Conservation (phyloP, 495 filamentous ascomycete species). For the Daldinia decipiens region DNA sequence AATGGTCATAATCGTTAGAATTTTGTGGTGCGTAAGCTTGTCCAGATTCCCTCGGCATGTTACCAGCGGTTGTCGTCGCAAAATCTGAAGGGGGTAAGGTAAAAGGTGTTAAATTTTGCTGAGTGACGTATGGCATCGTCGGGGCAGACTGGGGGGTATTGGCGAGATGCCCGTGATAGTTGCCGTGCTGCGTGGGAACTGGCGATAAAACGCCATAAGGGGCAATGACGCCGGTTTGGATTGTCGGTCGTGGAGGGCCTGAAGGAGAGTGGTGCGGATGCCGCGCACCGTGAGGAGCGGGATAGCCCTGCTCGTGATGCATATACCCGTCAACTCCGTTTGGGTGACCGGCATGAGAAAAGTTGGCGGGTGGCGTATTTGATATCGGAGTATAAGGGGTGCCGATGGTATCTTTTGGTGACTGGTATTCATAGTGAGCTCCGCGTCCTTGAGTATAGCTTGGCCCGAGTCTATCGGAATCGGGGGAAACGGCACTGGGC, state of each 20-base stretch:
- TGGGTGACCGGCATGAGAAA: constrained; percentile 47
- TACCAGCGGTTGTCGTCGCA: constrained; percentile 47
- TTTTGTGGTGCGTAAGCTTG: constrained; percentile 53
- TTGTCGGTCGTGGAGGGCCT: constrained; percentile 54
- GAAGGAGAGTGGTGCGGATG: constrained; percentile 56
- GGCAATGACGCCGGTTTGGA: constrained; percentile 57
- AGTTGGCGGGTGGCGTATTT: constrained; percentile 59
- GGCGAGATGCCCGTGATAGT: constrained; percentile 57
- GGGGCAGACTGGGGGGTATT: constrained; percentile 57
- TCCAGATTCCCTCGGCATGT: constrained; percentile 41
- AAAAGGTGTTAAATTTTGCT: constrained; percentile 65
- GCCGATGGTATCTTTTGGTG: constrained; percentile 59
- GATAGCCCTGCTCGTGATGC: constrained; percentile 56
- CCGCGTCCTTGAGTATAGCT: constrained; percentile 56
- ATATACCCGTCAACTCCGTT: constrained; percentile 57
- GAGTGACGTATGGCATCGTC: constrained; percentile 56
- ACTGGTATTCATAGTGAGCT: constrained; percentile 62
- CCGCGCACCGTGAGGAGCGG: constrained; percentile 48
- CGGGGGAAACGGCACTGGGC: constrained; percentile 61
- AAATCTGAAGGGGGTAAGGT: constrained; percentile 67
- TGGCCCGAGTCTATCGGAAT: constrained; percentile 58
- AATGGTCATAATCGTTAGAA: constrained; percentile 58
- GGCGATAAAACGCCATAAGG: constrained; percentile 62
- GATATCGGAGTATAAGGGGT: constrained; percentile 62
- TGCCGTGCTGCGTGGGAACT: constrained; percentile 57